Conservation (phyloP, 257 asterid genomes). For the Ilex asprella region DNA sequence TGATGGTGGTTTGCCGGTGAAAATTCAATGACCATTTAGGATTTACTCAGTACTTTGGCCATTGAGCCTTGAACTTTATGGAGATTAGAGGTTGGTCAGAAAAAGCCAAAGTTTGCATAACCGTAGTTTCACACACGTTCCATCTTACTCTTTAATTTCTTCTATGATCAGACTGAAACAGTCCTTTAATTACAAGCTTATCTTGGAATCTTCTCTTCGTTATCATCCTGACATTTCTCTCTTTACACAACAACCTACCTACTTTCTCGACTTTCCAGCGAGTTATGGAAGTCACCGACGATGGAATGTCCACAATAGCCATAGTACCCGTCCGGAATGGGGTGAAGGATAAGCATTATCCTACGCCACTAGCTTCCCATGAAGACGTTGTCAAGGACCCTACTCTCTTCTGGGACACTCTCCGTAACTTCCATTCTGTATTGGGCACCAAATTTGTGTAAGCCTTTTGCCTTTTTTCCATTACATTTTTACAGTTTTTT, state of each 20-base stretch:
- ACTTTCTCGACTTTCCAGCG: constrained; percentile 20
- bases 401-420: constrained; percentile 44
- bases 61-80: not conserved
- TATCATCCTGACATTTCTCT: not conserved
- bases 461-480: constrained; percentile 2
- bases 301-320: constrained; percentile 24
- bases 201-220: constrained; percentile 20
- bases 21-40: not conserved
- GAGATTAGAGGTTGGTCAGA: constrained; percentile 32
- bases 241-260: not conserved
- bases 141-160: constrained; percentile 1
- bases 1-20: constrained; percentile 5
- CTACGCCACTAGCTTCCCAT: constrained; percentile 50
- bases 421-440: constrained; percentile 43
- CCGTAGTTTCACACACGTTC: constrained; percentile 38
- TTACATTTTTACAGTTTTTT: not conserved
- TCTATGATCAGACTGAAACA: constrained; percentile 4
- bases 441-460: constrained; percentile 47
- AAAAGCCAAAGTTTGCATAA: constrained; percentile 28
- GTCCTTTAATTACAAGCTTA: constrained; percentile 26
- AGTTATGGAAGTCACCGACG: not conserved
- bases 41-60: constrained; percentile 3
- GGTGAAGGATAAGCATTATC: constrained; percentile 11
- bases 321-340: constrained; percentile 6
- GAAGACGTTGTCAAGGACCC: constrained; percentile 48